Percentiles rank a stretch among this genome's conserved stretches.
Conservation (phyloP, 2,329 filamentous ascomycete genomes). For the Epichloe sibirici region DNA sequence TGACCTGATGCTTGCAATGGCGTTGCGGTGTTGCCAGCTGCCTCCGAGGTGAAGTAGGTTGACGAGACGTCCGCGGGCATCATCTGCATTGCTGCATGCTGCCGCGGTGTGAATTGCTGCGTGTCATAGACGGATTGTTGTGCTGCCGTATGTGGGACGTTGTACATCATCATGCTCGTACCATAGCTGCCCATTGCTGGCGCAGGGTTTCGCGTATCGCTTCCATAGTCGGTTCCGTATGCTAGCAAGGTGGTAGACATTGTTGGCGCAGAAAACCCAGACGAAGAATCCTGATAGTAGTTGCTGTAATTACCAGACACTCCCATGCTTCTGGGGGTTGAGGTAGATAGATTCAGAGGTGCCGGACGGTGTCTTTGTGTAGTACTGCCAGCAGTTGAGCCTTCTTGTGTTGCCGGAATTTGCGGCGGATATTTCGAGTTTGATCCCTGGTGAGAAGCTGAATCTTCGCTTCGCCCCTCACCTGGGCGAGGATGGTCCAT, state of each 20-base stretch:
- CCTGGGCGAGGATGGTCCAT: slow-evolving; percentile 71
- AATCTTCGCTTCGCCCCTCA: slow-evolving; percentile 62
- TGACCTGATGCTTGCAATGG: slow-evolving; percentile 37
- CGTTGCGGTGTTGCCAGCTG: slow-evolving; percentile 39
- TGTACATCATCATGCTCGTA: slow-evolving; percentile 64
- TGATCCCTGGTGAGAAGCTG: slow-evolving; percentile 47
- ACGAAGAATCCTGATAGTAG: slow-evolving; percentile 44
- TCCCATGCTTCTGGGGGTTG: slow-evolving; percentile 38
- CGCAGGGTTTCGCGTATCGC: slow-evolving; percentile 45
- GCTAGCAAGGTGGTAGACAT: slow-evolving; percentile 42
- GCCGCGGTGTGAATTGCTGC: slow-evolving; percentile 63
- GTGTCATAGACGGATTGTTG: slow-evolving; percentile 62
- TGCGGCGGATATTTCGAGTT: slow-evolving; percentile 40
- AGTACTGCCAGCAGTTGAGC: slow-evolving; percentile 18
- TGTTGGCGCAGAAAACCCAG: slow-evolving; percentile 40
- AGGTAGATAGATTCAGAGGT: slow-evolving; percentile 36
- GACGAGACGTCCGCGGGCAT: slow-evolving; percentile 37
- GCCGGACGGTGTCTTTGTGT: slow-evolving; percentile 36
- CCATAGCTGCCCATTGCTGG: slow-evolving; percentile 47
- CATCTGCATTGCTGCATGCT: slow-evolving; percentile 67
- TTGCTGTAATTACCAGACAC: slow-evolving; percentile 43
- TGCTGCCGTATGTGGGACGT: slow-evolving; percentile 51
- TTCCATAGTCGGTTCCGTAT: slow-evolving; percentile 55
- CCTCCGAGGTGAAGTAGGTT: slow-evolving; percentile 53
- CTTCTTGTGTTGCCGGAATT: slow-evolving; percentile 35